These are phyloP conservation scores for Anethum foeniculum DNA, from an alignment of 140 eudicot species.

Conservation along the genomic window DNA sequence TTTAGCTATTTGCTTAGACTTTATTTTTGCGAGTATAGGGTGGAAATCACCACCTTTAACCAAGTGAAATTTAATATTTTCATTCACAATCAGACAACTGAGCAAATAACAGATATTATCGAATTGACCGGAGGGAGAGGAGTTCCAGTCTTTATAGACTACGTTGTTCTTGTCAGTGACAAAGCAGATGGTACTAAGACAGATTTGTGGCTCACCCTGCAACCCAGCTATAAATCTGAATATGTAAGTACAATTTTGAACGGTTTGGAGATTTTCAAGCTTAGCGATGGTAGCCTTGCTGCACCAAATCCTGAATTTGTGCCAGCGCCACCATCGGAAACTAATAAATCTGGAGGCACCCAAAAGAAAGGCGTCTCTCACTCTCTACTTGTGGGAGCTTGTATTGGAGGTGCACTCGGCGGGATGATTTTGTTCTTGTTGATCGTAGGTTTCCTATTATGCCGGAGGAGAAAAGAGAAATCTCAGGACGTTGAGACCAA, in stretches of 20 bases:
- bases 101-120: slow-evolving; percentile 20
- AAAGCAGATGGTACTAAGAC: slow-evolving; percentile 20
- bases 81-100: slow-evolving; percentile 38
- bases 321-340: background rate
- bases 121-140: slow-evolving; percentile 14
- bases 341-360: background rate
- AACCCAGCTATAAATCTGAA: slow-evolving; percentile 13
- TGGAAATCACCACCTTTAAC: background rate
- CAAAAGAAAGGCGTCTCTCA: background rate
- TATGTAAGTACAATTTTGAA: slow-evolving; percentile 31
- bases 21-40: slow-evolving; percentile 40
- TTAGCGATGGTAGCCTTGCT: slow-evolving; percentile 32
- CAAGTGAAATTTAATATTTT: slow-evolving; percentile 23
- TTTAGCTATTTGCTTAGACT: slow-evolving; percentile 44
- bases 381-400: slow-evolving; percentile 2
- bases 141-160: slow-evolving; percentile 37
- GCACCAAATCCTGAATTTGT: slow-evolving; percentile 36
- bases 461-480: slow-evolving; percentile 17
- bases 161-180: slow-evolving; percentile 5
- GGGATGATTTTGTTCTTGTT: slow-evolving; percentile 18
- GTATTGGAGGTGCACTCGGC: slow-evolving; percentile 32
- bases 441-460: slow-evolving; percentile 12
- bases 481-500: background rate
- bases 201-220: slow-evolving; percentile 29
- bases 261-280: slow-evolving; percentile 57